phyloP scores from a whole-genome alignment of 2,329 filamentous ascomycete species.

The Neonectria magnoliae region DNA sequence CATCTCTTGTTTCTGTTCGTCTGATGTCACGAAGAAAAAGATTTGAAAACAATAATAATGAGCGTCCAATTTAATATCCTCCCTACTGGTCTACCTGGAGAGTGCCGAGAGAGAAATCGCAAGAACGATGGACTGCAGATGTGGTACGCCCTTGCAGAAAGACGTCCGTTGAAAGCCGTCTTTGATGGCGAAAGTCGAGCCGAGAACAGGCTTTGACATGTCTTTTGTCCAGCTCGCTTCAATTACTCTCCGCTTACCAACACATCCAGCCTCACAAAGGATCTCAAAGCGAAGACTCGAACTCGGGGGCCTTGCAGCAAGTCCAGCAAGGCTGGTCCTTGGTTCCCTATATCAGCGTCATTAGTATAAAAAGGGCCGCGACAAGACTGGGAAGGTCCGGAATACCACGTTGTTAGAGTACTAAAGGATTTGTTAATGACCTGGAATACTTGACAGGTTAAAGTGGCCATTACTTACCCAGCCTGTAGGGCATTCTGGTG shows the following conservation, averaged over 20 bases:
- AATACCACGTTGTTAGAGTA: constrained; percentile 18
- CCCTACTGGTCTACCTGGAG: not conserved
- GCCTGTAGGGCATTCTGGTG: constrained; percentile 10
- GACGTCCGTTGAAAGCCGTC: not conserved
- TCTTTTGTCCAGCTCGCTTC: not conserved
- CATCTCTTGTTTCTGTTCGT: no score
- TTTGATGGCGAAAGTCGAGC: not conserved
- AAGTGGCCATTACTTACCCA: constrained; percentile 8
- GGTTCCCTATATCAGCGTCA: constrained; percentile 14
- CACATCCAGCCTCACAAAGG: not conserved
- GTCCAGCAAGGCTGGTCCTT: constrained; percentile 20
- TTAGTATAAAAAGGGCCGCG: not conserved
- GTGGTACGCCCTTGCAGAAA: not conserved
- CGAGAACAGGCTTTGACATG: not conserved
- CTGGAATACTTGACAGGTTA: not conserved
- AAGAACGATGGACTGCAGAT: not conserved
- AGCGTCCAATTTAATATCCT: not conserved
- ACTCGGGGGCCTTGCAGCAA: constrained; percentile 14
- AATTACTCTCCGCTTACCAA: no score
- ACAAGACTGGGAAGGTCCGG: rapidly evolving
- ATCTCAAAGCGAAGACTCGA: constrained; percentile 2
- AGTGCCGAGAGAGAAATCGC: not conserved
- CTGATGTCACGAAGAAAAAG: no score
- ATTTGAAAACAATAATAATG: not conserved
- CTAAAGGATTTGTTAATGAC: not conserved